Percentiles rank a stretch among this genome's conserved stretches.
Conservation (phyloP, 2,329 filamentous ascomycete species). For the Phaeoacremonium minimum region DNA sequence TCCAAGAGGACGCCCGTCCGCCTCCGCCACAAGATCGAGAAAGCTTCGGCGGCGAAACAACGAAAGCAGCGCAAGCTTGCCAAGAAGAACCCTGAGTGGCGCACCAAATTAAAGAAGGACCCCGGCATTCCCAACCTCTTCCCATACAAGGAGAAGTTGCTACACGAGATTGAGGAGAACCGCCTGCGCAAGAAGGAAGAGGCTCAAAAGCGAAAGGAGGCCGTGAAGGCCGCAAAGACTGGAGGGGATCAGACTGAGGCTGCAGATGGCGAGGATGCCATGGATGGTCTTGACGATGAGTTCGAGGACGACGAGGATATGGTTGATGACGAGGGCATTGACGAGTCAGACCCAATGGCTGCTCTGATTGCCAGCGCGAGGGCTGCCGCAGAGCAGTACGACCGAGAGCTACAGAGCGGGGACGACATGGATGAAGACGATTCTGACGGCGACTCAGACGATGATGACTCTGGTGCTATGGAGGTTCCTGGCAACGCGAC, state of each 20-base stretch:
- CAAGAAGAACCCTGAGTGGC: constrained; percentile 98
- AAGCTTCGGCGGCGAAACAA: constrained; percentile 85
- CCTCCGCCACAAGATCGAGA: constrained; percentile 92
- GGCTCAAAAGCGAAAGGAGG: constrained; percentile 62
- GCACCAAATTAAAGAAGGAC: constrained; percentile 92
- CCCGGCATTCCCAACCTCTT: constrained; percentile 96
- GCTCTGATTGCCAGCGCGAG: constrained; percentile 82
- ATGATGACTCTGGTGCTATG: constrained; percentile 43
- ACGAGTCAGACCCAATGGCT: constrained; percentile 82
- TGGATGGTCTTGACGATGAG: constrained; percentile 36
- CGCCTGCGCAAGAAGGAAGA: constrained; percentile 79
- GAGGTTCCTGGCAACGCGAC: constrained; percentile 49
- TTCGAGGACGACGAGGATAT: constrained; percentile 42
- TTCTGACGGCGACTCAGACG: constrained; percentile 47
- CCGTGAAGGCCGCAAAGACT: constrained; percentile 64
- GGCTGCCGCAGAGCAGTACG: constrained; percentile 72
- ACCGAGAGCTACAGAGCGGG: constrained; percentile 57
- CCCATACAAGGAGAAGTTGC: constrained; percentile 93
- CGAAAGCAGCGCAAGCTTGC: constrained; percentile 83
- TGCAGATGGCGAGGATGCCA: constrained; percentile 39
- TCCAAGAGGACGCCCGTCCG: constrained; percentile 90
- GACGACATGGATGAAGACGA: constrained; percentile 42
- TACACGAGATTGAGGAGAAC: constrained; percentile 91
- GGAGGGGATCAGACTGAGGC: constrained; percentile 37
- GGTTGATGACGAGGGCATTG: constrained; percentile 51